These are phyloP conservation scores for Phlebiopsis gigantea DNA, from an alignment of 768 basidiomycete genomes.

Conservation along the genomic window DNA sequence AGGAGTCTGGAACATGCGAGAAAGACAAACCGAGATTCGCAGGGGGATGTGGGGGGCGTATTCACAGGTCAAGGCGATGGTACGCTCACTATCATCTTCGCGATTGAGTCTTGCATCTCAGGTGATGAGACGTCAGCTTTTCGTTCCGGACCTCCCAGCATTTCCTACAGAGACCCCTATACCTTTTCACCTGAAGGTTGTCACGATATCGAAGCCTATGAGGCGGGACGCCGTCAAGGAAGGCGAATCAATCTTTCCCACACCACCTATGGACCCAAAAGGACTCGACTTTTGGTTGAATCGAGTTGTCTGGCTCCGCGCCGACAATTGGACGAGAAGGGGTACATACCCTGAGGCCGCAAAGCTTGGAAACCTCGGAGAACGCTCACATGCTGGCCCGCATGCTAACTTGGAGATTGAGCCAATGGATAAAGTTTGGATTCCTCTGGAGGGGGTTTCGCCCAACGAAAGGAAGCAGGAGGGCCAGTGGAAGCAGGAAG, in stretches of 20 bases:
- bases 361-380: conserved; percentile 2
- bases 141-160: conserved; percentile 13
- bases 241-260: conserved; percentile 15
- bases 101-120: too few relatives aligned
- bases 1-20: conserved; percentile 14
- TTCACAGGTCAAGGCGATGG: conserved; percentile 13
- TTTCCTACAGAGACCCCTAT: conserved; percentile 19
- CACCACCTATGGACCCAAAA: conserved; percentile 11
- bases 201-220: conserved; percentile 14
- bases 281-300: conserved; percentile 15
- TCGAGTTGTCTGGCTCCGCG: conserved; percentile 10
- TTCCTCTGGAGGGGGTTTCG: too few relatives aligned
- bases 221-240: conserved; percentile 11
- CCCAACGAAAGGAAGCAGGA: conserved; percentile 10
- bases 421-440: conserved; percentile 12
- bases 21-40: conserved; percentile 10
- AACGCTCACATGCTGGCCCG: background rate
- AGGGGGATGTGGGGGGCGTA: conserved; percentile 19
- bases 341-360: conserved; percentile 9
- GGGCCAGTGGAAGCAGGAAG: conserved; percentile 18
- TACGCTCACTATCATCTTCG: background rate
- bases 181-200: conserved; percentile 18
- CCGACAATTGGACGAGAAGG: conserved; percentile 2
- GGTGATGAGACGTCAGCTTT: too few relatives aligned
- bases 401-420: conserved; percentile 13